Evolutionary conservation across 2,329 filamentous ascomycete species (phyloP), one percentile per base, ranked within the genome.

Genomic region (Trichocomaceae sp.): DNA sequence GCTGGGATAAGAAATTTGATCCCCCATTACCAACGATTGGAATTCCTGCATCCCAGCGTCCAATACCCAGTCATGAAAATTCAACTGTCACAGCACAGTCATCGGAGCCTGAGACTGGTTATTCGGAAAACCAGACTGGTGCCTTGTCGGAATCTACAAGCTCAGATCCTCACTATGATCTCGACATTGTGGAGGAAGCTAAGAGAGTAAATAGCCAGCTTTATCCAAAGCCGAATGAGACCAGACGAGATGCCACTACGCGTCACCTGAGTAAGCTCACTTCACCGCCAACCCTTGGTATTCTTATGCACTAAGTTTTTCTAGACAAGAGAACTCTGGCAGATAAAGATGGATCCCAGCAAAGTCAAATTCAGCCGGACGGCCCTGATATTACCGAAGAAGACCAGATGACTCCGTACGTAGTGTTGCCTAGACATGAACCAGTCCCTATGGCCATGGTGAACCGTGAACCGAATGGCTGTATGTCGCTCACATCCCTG

Each of bases 381-480:
- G 83, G 80, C 0, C 82, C 83, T 0, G 79, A 84, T 1, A 77
- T 75, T 31, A 63, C 74, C 0, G 71, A 77, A 8, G 72, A 74
- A 0, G 75, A 83, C 2, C 76, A 78, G 50, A 86, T 89, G 80
- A 84, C 78, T 0, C 87, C 87, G 0, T 88, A 87, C 54, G 77
- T 87, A 6, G 70, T 81, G 0, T 75, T 82, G 20, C 72, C 75
- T 0, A 66, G 70, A 0, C 79, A 82, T 57, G 71, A 77, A 2
- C 76, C 81, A 0, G 81, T 88, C 15, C 85, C 87, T 0, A 88
- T 90, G 59, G 87, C 86, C 1, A 73, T 90, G 48, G 85, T 89
- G 0, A 86, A 83, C 59, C 80, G 87, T 2, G 77, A 81, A 19
- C 85, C 87, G 0, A 86, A 83, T 64, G 86, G 86, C 1, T 60